phyloP scores from a whole-genome alignment of 345 rosid species.

The Pistacia integerrima region DNA sequence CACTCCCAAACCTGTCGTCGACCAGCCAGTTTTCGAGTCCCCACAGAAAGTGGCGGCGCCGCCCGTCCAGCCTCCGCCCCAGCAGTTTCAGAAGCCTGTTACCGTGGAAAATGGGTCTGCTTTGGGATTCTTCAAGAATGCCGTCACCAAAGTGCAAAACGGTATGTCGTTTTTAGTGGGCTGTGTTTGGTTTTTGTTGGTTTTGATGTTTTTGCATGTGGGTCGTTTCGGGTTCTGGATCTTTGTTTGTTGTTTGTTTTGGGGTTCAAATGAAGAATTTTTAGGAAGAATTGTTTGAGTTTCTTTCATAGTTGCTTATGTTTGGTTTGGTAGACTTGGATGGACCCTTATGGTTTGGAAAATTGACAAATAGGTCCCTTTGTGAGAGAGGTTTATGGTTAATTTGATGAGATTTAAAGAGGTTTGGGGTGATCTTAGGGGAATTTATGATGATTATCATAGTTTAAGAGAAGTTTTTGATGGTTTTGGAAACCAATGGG shows the following conservation, averaged over 20 bases:
- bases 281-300: too few species aligned
- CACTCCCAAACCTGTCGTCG: slow-evolving; percentile 67
- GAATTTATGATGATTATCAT: too few species aligned
- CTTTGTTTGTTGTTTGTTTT: neutral
- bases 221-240: neutral
- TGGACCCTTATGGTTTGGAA: too few species aligned
- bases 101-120: slow-evolving; percentile 47
- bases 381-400: too few species aligned
- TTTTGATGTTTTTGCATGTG: neutral
- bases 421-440: too few species aligned
- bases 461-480: too few species aligned
- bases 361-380: too few species aligned
- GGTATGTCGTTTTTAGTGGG: slow-evolving; percentile 39
- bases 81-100: slow-evolving; percentile 55
- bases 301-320: too few species aligned
- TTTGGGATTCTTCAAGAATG: slow-evolving; percentile 72
- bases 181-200: neutral
- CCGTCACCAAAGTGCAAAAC: slow-evolving; percentile 72
- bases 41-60: slow-evolving; percentile 42
- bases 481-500: too few species aligned
- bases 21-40: slow-evolving; percentile 35
- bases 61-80: slow-evolving; percentile 69
- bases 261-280: too few species aligned
- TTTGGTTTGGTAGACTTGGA: too few species aligned
- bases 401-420: too few species aligned